Evolutionary conservation across 257 asterid genomes (phyloP).

Genomic region (Solanum chiquidenum): DNA sequence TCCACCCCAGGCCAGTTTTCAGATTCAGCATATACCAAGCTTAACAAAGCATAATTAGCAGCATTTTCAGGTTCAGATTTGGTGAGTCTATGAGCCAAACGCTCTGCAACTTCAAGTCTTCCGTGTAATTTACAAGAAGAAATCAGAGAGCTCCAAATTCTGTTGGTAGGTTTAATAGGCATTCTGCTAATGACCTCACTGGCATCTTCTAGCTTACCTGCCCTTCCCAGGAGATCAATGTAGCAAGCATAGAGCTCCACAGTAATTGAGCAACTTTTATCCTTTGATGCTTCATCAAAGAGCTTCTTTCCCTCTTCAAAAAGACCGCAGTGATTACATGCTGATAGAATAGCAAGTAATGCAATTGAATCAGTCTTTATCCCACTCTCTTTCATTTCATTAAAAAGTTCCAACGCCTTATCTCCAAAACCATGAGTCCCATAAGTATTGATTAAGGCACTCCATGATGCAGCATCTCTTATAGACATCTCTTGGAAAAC

Average conservation of each 20-base stretch:
- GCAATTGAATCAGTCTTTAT: constrained; percentile 33
- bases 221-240: constrained; percentile 64
- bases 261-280: constrained; percentile 12
- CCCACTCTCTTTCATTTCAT: constrained; percentile 38
- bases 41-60: constrained; percentile 39
- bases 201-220: constrained; percentile 54
- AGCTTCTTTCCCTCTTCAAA: constrained; percentile 42
- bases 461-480: constrained; percentile 62
- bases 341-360: constrained; percentile 42
- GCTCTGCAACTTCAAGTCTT: constrained; percentile 48
- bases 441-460: constrained; percentile 39
- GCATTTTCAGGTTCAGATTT: constrained; percentile 57
- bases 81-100: constrained; percentile 30
- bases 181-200: constrained; percentile 29
- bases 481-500: constrained; percentile 38
- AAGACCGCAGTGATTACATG: constrained; percentile 58
- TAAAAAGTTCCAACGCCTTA: constrained; percentile 36
- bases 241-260: constrained; percentile 59
- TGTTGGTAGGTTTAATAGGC: constrained; percentile 25
- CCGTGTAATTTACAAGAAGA: constrained; percentile 55
- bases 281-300: constrained; percentile 26
- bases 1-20: constrained; percentile 58
- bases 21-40: constrained; percentile 53
- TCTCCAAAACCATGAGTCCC: constrained; percentile 48
- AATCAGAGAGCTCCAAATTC: constrained; percentile 44